Evolutionary conservation across 192 early-diverging fungal genomes (phyloP).

Genomic region (Diversispora epigaea): DNA sequence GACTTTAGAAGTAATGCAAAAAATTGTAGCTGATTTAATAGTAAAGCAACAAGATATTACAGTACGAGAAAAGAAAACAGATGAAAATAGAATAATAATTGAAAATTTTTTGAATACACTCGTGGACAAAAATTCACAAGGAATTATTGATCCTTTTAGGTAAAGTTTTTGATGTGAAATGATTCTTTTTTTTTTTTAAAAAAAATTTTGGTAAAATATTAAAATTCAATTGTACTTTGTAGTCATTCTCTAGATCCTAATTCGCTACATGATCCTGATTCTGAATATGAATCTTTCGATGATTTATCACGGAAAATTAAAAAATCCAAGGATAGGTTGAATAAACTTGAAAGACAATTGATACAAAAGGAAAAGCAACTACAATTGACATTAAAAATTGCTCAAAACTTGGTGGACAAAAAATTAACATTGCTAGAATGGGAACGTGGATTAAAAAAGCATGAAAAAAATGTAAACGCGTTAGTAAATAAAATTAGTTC

Average conservation of each 20-base stretch:
- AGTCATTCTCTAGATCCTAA: background rate
- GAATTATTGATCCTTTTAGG: background rate
- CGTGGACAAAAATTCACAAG: background rate
- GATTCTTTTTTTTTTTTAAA: background rate
- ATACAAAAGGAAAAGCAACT: background rate
- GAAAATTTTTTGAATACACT: background rate
- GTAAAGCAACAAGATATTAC: background rate
- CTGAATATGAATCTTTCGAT: background rate
- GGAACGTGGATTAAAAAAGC: background rate
- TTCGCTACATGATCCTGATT: background rate
- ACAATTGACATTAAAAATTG: background rate
- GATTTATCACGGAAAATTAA: background rate
- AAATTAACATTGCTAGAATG: background rate
- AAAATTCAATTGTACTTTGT: background rate
- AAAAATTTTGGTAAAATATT: background rate
- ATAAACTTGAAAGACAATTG: background rate
- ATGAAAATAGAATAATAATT: background rate
- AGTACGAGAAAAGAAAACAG: background rate
- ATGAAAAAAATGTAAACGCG: background rate
- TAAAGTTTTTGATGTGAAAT: background rate
- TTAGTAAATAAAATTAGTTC: background rate
- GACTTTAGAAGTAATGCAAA: constrained; percentile 3
- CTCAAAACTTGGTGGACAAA: background rate
- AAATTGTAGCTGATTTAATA: background rate
- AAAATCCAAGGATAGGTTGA: background rate